phyloP scores from a whole-genome alignment of 805 yeast species.

The Yamadazyma endophytica region DNA sequence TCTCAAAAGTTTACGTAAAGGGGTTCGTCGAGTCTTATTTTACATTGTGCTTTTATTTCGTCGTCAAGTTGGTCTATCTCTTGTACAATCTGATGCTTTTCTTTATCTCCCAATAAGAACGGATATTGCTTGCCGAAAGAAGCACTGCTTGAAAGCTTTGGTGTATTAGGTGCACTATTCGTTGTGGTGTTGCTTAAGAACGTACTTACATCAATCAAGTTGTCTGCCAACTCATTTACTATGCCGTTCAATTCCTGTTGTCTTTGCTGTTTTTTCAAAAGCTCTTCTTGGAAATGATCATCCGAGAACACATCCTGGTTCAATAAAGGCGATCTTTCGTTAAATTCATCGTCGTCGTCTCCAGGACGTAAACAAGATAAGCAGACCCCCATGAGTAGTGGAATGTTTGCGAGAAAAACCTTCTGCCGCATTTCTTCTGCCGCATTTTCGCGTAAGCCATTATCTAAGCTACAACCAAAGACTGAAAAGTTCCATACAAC shows the following conservation, averaged over 20 bases:
- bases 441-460: no score
- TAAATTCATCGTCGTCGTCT: slow-evolving; percentile 31
- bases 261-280: slow-evolving; percentile 37
- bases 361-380: slow-evolving; percentile 39
- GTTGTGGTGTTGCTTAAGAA: slow-evolving; percentile 16
- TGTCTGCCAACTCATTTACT: slow-evolving; percentile 40
- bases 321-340: slow-evolving; percentile 37
- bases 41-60: slow-evolving; percentile 13
- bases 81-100: slow-evolving; percentile 19
- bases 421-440: no score
- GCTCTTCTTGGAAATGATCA: slow-evolving; percentile 34
- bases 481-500: no score
- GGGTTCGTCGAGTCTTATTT: slow-evolving; percentile 14
- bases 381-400: slow-evolving; percentile 51
- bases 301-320: slow-evolving; percentile 24
- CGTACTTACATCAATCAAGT: slow-evolving; percentile 33
- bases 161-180: slow-evolving; percentile 4
- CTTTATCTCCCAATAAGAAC: slow-evolving; percentile 17
- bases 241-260: slow-evolving; percentile 45
- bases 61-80: slow-evolving; percentile 15
- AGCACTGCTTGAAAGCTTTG: not conserved
- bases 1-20: slow-evolving; percentile 21
- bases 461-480: no score
- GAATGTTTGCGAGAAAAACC: no score
- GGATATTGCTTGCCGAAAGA: slow-evolving; percentile 18